Percentiles rank a stretch among this genome's conserved stretches.
These are phyloP conservation scores for Backusella parvicylindrica DNA, from an alignment of 192 early-diverging fungal genomes.

Conservation along the genomic window DNA sequence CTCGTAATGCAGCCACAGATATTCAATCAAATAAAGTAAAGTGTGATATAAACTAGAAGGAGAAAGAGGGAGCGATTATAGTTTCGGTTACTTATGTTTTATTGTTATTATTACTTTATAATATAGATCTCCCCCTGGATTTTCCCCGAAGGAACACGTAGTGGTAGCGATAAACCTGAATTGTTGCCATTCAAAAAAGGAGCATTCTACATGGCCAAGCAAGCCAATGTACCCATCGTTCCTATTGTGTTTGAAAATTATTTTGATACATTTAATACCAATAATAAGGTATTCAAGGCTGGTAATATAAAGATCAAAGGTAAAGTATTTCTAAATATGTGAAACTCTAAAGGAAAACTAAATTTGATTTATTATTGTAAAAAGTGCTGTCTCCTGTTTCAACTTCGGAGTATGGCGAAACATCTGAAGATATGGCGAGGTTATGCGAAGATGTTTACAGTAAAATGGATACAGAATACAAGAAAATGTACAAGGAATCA, in stretches of 20 bases:
- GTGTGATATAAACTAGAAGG: background rate
- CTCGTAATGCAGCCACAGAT: slow-evolving; percentile 65
- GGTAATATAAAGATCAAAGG: slow-evolving; percentile 57
- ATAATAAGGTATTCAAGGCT: slow-evolving; percentile 42
- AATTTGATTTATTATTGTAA: background rate
- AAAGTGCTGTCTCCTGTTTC: slow-evolving; percentile 48
- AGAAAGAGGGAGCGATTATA: background rate
- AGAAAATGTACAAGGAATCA: slow-evolving; percentile 38
- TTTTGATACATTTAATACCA: slow-evolving; percentile 54
- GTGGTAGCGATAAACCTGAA: slow-evolving; percentile 58
- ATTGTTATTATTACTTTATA: background rate
- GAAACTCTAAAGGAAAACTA: background rate
- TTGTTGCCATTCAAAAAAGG: slow-evolving; percentile 95
- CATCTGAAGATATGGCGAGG: slow-evolving; percentile 37
- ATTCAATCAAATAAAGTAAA: slow-evolving; percentile 70
- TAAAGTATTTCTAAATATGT: slow-evolving; percentile 6
- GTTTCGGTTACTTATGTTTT: background rate
- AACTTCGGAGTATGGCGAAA: slow-evolving; percentile 34
- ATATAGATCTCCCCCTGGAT: slow-evolving; percentile 69
- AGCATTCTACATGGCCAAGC: slow-evolving; percentile 89
- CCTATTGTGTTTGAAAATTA: slow-evolving; percentile 82
- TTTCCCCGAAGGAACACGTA: slow-evolving; percentile 90
- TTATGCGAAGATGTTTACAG: slow-evolving; percentile 41
- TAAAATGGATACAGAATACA: slow-evolving; percentile 46
- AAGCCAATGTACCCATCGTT: slow-evolving; percentile 79